Evolutionary conservation across 2,329 filamentous ascomycete species (phyloP).

Genomic region (Cytospora chrysosperma): DNA sequence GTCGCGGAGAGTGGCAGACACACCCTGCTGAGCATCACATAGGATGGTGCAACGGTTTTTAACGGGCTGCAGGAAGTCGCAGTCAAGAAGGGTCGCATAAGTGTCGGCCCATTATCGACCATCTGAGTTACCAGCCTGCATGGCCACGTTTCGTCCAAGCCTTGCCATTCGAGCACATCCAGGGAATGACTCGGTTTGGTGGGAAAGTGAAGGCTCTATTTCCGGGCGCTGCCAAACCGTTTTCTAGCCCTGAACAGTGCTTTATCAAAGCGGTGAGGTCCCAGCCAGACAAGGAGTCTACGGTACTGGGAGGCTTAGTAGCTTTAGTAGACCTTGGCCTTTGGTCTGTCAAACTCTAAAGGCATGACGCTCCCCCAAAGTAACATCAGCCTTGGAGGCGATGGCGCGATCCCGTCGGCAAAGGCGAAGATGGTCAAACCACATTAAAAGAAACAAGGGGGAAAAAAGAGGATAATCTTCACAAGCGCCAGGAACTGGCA

Average conservation of each 20-base stretch:
- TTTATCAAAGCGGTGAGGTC: background rate
- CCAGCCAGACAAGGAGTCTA: background rate
- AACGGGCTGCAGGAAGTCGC: constrained; percentile 4
- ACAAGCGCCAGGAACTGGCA: background rate
- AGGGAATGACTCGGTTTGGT: constrained; percentile 12
- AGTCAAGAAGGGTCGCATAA: background rate
- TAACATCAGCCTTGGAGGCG: constrained; percentile 5
- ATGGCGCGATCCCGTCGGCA: constrained; percentile 6
- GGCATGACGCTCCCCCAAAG: background rate
- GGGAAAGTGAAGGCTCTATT: background rate
- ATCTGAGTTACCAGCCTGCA: constrained; percentile 10
- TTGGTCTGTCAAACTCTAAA: background rate
- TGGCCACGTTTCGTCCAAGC: constrained; percentile 12
- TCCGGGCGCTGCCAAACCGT: background rate
- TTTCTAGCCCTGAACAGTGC: background rate
- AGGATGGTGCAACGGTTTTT: background rate
- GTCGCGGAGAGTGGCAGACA: background rate
- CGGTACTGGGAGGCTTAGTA: background rate
- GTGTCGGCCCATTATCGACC: constrained; percentile 4
- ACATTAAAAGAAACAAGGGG: background rate
- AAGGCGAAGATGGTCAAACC: background rate
- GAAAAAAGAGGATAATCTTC: background rate
- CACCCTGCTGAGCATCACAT: background rate
- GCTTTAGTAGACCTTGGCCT: background rate
- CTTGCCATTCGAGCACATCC: background rate